phyloP scores from a whole-genome alignment of 495 filamentous ascomycete genomes.

The Ramalina peruviana region DNA sequence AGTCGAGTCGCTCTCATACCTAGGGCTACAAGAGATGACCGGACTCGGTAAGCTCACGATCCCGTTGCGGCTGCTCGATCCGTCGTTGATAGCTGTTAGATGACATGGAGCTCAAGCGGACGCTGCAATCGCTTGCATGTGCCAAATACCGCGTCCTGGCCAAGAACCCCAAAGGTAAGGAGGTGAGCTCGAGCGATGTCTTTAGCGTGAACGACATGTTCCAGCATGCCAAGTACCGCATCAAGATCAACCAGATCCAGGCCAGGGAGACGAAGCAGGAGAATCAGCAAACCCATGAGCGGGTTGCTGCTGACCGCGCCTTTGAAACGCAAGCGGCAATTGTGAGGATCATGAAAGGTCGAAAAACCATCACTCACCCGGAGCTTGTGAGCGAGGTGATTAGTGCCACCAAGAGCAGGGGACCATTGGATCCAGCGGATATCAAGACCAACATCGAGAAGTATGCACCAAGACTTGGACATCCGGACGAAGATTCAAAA shows the following conservation, averaged over 20 bases:
- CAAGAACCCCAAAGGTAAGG: conserved; percentile 74
- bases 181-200: conserved; percentile 60
- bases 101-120: conserved; percentile 69
- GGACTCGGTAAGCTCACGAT: conserved; percentile 42
- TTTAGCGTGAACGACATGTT: conserved; percentile 72
- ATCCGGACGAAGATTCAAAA: background rate
- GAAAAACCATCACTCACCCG: conserved; percentile 70
- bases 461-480: conserved; percentile 32
- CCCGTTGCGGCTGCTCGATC: background rate
- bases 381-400: conserved; percentile 81
- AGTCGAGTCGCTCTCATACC: conserved; percentile 46
- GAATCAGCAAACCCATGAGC: conserved; percentile 83
- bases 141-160: conserved; percentile 72
- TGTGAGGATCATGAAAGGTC: conserved; percentile 91
- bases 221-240: conserved; percentile 64
- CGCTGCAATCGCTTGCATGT: conserved; percentile 86
- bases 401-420: conserved; percentile 69
- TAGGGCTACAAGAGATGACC: conserved; percentile 53
- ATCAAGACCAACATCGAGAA: conserved; percentile 97
- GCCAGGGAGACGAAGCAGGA: conserved; percentile 85
- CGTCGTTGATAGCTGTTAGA: conserved; percentile 28
- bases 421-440: conserved; percentile 65
- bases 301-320: conserved; percentile 75
- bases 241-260: conserved; percentile 99
- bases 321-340: conserved; percentile 97